Percentiles rank a stretch among this genome's conserved stretches.
phyloP scores from a whole-genome alignment of 1,284 basidiomycete genomes.

The Somion occarium region DNA sequence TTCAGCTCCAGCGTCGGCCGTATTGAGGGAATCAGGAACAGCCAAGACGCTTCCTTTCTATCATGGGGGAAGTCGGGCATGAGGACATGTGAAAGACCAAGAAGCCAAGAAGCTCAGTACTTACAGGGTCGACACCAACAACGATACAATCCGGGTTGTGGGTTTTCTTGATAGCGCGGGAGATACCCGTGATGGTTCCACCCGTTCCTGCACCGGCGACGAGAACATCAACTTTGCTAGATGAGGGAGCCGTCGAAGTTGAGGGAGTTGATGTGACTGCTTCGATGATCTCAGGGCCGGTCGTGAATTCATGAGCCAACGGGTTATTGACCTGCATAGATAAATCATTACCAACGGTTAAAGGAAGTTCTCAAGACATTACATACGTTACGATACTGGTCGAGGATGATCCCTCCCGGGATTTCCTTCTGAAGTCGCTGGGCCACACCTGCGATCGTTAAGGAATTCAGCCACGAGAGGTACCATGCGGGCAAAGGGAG shows the following conservation, averaged over 20 bases:
- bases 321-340: slow-evolving; percentile 81
- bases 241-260: slow-evolving; percentile 49
- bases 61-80: not conserved
- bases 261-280: slow-evolving; percentile 62
- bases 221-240: slow-evolving; percentile 76
- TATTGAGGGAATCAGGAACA: slow-evolving; percentile 46
- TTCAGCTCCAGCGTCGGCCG: slow-evolving; percentile 46
- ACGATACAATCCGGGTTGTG: slow-evolving; percentile 71
- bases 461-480: slow-evolving; percentile 79
- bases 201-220: slow-evolving; percentile 94
- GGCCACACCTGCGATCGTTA: slow-evolving; percentile 80
- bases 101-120: slow-evolving; percentile 21
- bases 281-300: slow-evolving; percentile 86
- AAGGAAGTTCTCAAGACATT: too few species aligned
- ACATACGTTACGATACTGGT: slow-evolving; percentile 81
- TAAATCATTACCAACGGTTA: slow-evolving; percentile 5
- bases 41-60: slow-evolving; percentile 88
- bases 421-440: slow-evolving; percentile 74
- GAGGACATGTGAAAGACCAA: not conserved
- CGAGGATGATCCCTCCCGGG: slow-evolving; percentile 84
- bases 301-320: slow-evolving; percentile 82
- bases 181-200: slow-evolving; percentile 88
- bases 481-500: slow-evolving; percentile 22
- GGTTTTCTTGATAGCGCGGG: slow-evolving; percentile 75
- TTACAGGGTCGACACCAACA: slow-evolving; percentile 88